phyloP scores from a whole-genome alignment of 2,329 filamentous ascomycete genomes.

The Botrytis fragariae region DNA sequence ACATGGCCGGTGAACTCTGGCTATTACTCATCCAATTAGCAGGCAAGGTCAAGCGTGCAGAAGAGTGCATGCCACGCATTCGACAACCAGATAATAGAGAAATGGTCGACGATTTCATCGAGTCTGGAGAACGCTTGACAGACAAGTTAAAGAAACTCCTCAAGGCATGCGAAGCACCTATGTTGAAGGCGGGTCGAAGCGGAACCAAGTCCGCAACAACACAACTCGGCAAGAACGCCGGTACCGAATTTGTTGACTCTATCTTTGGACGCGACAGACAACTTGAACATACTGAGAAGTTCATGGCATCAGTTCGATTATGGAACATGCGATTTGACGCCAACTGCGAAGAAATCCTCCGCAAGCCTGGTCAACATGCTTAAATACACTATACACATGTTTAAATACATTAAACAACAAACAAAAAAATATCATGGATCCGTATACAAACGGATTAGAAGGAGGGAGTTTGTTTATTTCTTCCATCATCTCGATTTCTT shows the following conservation, averaged over 20 bases:
- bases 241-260: conserved; percentile 92
- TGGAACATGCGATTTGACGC: conserved; percentile 95
- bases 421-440: conserved; percentile 17
- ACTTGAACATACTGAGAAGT: conserved; percentile 82
- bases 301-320: conserved; percentile 65
- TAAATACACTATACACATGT: conserved; percentile 25
- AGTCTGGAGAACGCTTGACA: conserved; percentile 82
- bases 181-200: conserved; percentile 87
- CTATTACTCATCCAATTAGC: conserved; percentile 89
- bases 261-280: conserved; percentile 92
- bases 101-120: conserved; percentile 85
- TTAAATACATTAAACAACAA: not conserved
- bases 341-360: conserved; percentile 89
- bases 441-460: conserved; percentile 15
- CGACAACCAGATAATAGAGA: conserved; percentile 71
- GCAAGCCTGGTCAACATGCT: conserved; percentile 46
- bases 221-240: conserved; percentile 86
- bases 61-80: conserved; percentile 72
- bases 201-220: conserved; percentile 57
- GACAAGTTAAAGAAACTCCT: conserved; percentile 81
- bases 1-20: conserved; percentile 94
- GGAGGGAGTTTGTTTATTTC: conserved; percentile 24
- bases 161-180: conserved; percentile 88
- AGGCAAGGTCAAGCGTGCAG: conserved; percentile 88
- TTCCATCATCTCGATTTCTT: conserved; percentile 21